Evolutionary conservation across 2,329 filamentous ascomycete species (phyloP).

Genomic region (Colletotrichum graminicola): DNA sequence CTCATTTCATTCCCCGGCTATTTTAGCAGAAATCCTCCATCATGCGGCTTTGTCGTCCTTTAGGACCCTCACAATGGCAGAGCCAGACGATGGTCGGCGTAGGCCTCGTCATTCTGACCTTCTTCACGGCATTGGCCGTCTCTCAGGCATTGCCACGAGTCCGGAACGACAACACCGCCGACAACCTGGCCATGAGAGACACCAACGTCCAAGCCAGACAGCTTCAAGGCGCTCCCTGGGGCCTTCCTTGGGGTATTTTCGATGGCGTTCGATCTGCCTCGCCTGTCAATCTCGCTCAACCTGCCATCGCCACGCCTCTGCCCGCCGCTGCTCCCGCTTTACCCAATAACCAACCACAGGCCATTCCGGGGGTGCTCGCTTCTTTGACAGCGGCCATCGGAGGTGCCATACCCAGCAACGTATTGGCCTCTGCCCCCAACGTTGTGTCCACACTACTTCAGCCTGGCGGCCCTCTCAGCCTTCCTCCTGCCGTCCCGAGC

Average conservation of each 20-base stretch:
- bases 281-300: neutral
- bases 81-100: slow-evolving; percentile 3
- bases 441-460: neutral
- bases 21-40: neutral
- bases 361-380: slow-evolving; percentile 3
- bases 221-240: slow-evolving; percentile 22
- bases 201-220: slow-evolving; percentile 19
- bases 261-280: slow-evolving; percentile 1
- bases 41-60: slow-evolving; percentile 24
- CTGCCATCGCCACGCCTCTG: slow-evolving; percentile 19
- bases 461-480: neutral
- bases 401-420: neutral
- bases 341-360: slow-evolving; percentile 3
- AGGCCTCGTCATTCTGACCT: slow-evolving; percentile 19
- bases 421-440: neutral
- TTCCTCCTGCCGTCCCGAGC: slow-evolving; percentile 1
- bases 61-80: slow-evolving; percentile 9
- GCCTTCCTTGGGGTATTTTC: slow-evolving; percentile 25
- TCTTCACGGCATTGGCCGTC: slow-evolving; percentile 22
- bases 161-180: neutral
- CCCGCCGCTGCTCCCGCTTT: neutral
- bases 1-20: slow-evolving; percentile 21
- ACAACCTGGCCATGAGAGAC: neutral
- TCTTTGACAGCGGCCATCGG: slow-evolving; percentile 5
- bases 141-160: slow-evolving; percentile 8